Base-by-base conservation (phyloP, 176 grass and related monocot genomes). In the Phyllostachys edulis region DNA sequence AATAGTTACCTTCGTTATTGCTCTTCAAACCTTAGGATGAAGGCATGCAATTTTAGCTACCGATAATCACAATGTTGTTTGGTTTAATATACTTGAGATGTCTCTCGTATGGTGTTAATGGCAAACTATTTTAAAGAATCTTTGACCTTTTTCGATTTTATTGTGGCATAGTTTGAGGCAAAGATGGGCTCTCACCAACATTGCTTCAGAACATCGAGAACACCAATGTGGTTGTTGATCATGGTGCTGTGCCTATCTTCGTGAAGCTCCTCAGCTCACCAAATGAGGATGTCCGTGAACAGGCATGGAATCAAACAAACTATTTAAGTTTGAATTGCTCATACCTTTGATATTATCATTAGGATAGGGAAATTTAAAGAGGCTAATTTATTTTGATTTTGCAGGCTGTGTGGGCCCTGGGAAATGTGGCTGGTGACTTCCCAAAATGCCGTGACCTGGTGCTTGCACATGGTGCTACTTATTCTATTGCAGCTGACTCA, bases 401-500 rank as follows among this genome's bases (percentile, higher is more conserved):
- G 63, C 37, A 94, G 93, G 90, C 82, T 52, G 87, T 92, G 8
- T 94, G 90, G 92, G 87, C 87, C 41, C 74, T 94, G 55, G 92
- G 90, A 34, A 94, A 90, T 57, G 68, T 94, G 27, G 85, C 85
- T 52, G 82, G 93, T 80, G 85, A 94, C 69, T 88, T 87, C 21
- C 40, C 82, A 59, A 71, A 52, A 34, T 87, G 71, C 47, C 81
- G 79, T 67, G 90, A 70, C 59, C n/a, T n/a, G 26, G 85, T 92
- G 36, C 87, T 90, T 83, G 69, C 55, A 18, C 64, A 84, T 68
- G 77, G 82, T 44, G 87, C 82, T n/a, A 18, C 36, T n/a, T 90
- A 34, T 57, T 78, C n/a, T n/a, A n/a, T n/a, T n/a, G n/a, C n/a
- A n/a, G n/a, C n/a, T n/a, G n/a, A n/a, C n/a, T 94, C 23, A 84